Conservation (phyloP, 2,329 filamentous ascomycete genomes). For the Penicillium thymicola region DNA sequence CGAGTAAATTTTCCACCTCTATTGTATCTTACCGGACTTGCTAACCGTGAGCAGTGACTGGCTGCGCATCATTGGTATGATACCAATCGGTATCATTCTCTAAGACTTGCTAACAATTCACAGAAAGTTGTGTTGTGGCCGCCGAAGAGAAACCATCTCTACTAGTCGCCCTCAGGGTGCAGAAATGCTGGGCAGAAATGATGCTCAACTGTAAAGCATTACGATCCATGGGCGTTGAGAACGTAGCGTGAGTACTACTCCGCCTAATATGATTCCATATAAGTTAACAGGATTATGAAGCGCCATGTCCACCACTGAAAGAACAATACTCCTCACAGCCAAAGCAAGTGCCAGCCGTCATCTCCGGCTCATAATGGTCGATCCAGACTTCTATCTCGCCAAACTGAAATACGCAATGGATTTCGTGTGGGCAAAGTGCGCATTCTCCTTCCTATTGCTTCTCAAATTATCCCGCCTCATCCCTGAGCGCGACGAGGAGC, state of each 20-base stretch:
- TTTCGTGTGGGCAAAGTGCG: slow-evolving; percentile 58
- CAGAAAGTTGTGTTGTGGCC: slow-evolving; percentile 28
- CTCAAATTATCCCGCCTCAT: slow-evolving; percentile 53
- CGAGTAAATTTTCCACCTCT: slow-evolving; percentile 26
- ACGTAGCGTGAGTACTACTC: slow-evolving; percentile 40
- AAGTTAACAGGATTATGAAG: slow-evolving; percentile 9
- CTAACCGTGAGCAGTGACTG: slow-evolving; percentile 30
- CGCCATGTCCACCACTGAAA: slow-evolving; percentile 50
- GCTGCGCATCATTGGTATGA: slow-evolving; percentile 35
- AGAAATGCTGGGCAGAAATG: slow-evolving; percentile 54
- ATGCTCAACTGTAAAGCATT: slow-evolving; percentile 53
- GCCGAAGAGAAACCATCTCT: slow-evolving; percentile 38
- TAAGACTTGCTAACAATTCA: neutral
- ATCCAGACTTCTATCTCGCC: slow-evolving; percentile 48
- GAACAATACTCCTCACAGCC: slow-evolving; percentile 48
- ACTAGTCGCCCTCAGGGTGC: slow-evolving; percentile 49
- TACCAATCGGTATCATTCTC: too few relatives aligned
- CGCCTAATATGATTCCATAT: neutral
- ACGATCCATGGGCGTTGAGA: slow-evolving; percentile 49
- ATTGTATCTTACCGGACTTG: too few relatives aligned
- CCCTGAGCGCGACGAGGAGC: slow-evolving; percentile 39
- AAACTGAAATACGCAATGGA: slow-evolving; percentile 55
- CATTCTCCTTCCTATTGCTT: slow-evolving; percentile 55
- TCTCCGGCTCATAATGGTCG: slow-evolving; percentile 48
- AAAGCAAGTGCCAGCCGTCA: slow-evolving; percentile 53